Base-by-base conservation (phyloP, 176 grass and related monocot genomes). In the Oryza brachyantha region DNA sequence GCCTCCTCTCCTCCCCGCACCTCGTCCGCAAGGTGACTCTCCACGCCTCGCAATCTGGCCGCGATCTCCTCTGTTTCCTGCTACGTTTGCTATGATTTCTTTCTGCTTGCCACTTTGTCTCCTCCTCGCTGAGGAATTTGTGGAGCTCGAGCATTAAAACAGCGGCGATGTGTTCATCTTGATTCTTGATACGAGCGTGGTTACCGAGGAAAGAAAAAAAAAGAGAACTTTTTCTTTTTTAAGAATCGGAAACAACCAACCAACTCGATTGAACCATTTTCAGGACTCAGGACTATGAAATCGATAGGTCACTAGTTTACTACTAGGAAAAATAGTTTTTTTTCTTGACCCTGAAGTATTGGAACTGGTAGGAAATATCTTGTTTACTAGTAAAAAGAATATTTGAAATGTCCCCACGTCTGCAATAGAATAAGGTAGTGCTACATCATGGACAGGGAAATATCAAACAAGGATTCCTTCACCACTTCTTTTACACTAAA, bases 1-100 rank as follows among this genome's bases (percentile, higher is more conserved):
- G 96, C 78, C 84, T 99, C 77, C 87, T 95, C 72, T 77, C 45
- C 66, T 91, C 92, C 11, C 78, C 96, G 19, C 90, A 99, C 78
- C 96, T 99, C 78, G 80, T 99, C 74, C 87, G 90, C 64, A 83
- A 94, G 92, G 95, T 70, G 59, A 79, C 17, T 17, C 4, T 1
- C 24, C 14, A 35, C 37, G 2, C 14, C 55, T 40, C 71, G 8
- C 5, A 24, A 17, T 79, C 19, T 32, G 17, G 7, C 17, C 9
- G 24, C 14, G 35, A 10, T 31, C 59, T 19, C 9, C 0, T 25
- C 8, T 59, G 5, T 59, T 66, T 35, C 29, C 16, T 37, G 24
- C 21, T 69, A n/a, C n/a, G 29, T 2, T 29, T 35, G 21, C 17
- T 31, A 26, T 35, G 81, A 67, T 67, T 72, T 45, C 27, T 74